Conservation (phyloP, 345 rosid species). For the Cardiospermum halicacabum region DNA sequence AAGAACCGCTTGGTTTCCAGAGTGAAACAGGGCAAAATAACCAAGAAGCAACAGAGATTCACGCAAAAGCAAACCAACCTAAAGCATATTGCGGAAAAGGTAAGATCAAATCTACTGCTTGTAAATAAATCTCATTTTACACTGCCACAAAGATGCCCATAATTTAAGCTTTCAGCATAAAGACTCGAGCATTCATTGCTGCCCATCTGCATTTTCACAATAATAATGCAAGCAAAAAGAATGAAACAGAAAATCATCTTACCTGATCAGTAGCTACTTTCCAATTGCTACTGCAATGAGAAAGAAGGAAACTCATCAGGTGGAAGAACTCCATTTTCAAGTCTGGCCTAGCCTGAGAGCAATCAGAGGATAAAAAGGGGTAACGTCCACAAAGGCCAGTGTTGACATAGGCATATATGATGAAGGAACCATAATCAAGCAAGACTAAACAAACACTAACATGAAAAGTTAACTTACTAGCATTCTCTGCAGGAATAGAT, state of each 20-base stretch:
- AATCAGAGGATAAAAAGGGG: conserved; percentile 3
- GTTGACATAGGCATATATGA: conserved; percentile 1
- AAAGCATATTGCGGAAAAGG: conserved; percentile 5
- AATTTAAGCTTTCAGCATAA: background rate
- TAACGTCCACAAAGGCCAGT: background rate
- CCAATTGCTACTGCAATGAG: conserved; percentile 74
- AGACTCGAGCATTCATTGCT: too few species aligned
- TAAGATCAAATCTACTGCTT: background rate
- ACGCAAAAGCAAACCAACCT: conserved; percentile 64
- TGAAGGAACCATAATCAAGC: background rate
- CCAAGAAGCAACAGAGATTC: conserved; percentile 66
- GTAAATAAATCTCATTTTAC: background rate
- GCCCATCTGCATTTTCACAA: too few species aligned
- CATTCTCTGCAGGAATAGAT: conserved; percentile 52
- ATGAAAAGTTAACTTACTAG: conserved; percentile 42
- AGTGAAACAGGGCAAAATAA: conserved; percentile 65
- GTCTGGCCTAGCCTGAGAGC: conserved; percentile 63
- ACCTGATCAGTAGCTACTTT: conserved; percentile 63
- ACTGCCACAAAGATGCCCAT: background rate
- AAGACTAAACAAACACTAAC: background rate
- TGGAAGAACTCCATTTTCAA: conserved; percentile 78
- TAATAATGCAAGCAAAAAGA: background rate
- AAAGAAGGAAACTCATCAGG: conserved; percentile 69
- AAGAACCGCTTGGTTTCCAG: conserved; percentile 68
- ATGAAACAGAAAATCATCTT: conserved; percentile 7